Evolutionary conservation across 495 filamentous ascomycete genomes (phyloP).

Genomic region (Mycothermus thermophilus): DNA sequence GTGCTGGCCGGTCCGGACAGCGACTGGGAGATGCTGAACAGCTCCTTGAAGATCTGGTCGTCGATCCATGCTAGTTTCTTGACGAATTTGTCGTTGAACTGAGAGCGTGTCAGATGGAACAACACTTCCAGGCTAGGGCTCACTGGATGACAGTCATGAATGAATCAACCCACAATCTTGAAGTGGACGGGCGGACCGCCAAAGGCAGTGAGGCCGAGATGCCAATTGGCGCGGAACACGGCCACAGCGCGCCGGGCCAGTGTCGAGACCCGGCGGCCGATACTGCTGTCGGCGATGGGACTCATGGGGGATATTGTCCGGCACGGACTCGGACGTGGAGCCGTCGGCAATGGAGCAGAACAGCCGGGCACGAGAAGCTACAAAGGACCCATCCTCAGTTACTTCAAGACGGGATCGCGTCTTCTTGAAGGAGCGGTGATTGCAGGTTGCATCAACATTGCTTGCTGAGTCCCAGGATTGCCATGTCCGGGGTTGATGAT

Average conservation of each 20-base stretch:
- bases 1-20: slow-evolving; percentile 65
- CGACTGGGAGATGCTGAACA: slow-evolving; percentile 67
- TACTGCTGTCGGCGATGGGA: too few relatives aligned
- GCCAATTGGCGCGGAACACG: slow-evolving; percentile 40
- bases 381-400: too few relatives aligned
- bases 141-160: background rate
- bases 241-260: slow-evolving; percentile 13
- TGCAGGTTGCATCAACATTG: too few relatives aligned
- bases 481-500: too few relatives aligned
- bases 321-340: too few relatives aligned
- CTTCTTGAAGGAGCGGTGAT: too few relatives aligned
- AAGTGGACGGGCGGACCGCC: slow-evolving; percentile 63
- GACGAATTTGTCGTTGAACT: slow-evolving; percentile 55
- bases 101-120: too few relatives aligned
- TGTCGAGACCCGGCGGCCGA: slow-evolving; percentile 1
- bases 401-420: too few relatives aligned
- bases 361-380: too few relatives aligned
- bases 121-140: background rate
- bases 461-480: too few relatives aligned
- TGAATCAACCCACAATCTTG: slow-evolving; percentile 35
- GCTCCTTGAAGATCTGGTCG: slow-evolving; percentile 68
- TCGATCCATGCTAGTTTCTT: slow-evolving; percentile 56
- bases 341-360: too few relatives aligned
- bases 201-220: slow-evolving; percentile 58
- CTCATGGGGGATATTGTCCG: too few relatives aligned